Base-by-base conservation (phyloP, 108 stramenopile genomes). In the Schizochytrium sp. region DNA sequence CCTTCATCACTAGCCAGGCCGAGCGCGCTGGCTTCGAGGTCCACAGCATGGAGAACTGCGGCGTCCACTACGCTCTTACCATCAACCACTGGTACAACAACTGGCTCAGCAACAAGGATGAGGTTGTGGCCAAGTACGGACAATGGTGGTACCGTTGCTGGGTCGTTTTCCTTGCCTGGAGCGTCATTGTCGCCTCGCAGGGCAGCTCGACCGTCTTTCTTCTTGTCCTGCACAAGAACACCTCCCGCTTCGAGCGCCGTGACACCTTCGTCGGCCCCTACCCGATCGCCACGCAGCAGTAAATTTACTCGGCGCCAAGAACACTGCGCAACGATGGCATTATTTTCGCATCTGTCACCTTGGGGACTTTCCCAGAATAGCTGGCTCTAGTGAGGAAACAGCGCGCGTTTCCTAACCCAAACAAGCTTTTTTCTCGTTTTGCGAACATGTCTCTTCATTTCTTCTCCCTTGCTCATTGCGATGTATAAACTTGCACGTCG, bases 21-120 rank as follows among this genome's bases (percentile, higher is more conserved):
- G 89, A 89, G 89, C 89, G 51, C 55, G 89, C 89, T 29, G 89
- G 89, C 29, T 72, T 89, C 58, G 89, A 89, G 72, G 89, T 89
- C 21, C 72, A 89, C 57, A 76, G 89, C 76, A 34, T 89, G 55
- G 89, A 89, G 72, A 89, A 76, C 72, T 72, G 71, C 5, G 89
- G 89, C 41, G 51, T 58, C 58, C 89, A 89, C 89, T 89, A 89
- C 72, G 72, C 89, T 5, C 89, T 83, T 43, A 89, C 89, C 57
- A 72, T 89, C 47, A 72, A 89, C 89, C 47, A 89, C 69, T 89
- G 89, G 89, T 87, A 83, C 89, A 83, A 89, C 72, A 83, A 89
- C 72, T 89, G 89, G 89, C 34, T 83, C 47, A 83, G 53, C 72
- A 76, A 89, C 89, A 72, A 89, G 72, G 72, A 57, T 2, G 29